These are phyloP conservation scores for Pseudomonodictys pantanalensis DNA, from an alignment of 495 filamentous ascomycete species.

Conservation along the genomic window DNA sequence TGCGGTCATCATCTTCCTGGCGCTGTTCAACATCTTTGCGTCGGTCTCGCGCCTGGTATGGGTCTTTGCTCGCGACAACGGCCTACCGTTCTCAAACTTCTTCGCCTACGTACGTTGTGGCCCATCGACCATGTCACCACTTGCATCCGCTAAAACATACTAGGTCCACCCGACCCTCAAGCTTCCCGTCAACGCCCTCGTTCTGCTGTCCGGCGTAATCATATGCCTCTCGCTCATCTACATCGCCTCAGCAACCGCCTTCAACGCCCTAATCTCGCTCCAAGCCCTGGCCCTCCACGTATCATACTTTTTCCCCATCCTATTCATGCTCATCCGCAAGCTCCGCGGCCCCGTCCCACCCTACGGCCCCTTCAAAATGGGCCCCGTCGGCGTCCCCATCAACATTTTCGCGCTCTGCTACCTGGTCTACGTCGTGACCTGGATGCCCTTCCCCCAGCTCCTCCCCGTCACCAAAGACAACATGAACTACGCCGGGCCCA, in stretches of 20 bases:
- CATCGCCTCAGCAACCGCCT: slow-evolving; percentile 32
- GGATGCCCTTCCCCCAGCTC: slow-evolving; percentile 32
- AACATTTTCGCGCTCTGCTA: slow-evolving; percentile 30
- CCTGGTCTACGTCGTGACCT: slow-evolving; percentile 24
- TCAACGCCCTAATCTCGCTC: slow-evolving; percentile 37
- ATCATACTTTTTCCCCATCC: slow-evolving; percentile 38
- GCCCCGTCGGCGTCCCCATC: slow-evolving; percentile 16
- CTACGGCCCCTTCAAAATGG: slow-evolving; percentile 32
- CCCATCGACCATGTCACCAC: neutral
- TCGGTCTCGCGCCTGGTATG: slow-evolving; percentile 32
- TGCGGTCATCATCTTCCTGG: slow-evolving; percentile 14
- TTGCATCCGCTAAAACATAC: neutral
- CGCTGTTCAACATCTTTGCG: slow-evolving; percentile 28
- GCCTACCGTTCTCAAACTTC: slow-evolving; percentile 30
- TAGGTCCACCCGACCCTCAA: slow-evolving; percentile 38
- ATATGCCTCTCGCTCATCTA: slow-evolving; percentile 42
- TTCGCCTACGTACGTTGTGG: slow-evolving; percentile 30
- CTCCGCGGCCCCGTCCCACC: slow-evolving; percentile 32
- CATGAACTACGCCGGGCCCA: slow-evolving; percentile 36
- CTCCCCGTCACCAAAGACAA: slow-evolving; percentile 32
- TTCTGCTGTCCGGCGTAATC: slow-evolving; percentile 40
- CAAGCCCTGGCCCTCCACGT: slow-evolving; percentile 25
- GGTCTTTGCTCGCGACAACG: slow-evolving; percentile 33
- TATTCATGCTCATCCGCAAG: slow-evolving; percentile 51
- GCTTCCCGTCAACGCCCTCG: slow-evolving; percentile 46